A percentile compares a stretch with the other conserved stretches of the same genome.
phyloP scores from a whole-genome alignment of 1,284 basidiomycete genomes.

The Cerrena zonata region DNA sequence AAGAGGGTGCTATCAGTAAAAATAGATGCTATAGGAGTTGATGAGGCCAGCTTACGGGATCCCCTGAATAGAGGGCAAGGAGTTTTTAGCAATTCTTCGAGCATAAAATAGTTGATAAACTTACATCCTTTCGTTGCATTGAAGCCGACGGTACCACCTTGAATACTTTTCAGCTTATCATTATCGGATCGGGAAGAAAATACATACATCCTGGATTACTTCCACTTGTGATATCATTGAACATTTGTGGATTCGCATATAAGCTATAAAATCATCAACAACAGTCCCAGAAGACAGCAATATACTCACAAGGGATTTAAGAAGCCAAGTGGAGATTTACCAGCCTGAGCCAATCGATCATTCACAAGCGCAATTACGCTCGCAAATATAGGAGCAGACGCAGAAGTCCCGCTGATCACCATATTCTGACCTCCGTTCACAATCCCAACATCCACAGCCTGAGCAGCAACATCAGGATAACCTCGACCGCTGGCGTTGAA shows the following conservation, averaged over 20 bases:
- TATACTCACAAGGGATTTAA: constrained; percentile 48
- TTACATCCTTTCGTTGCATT: no score
- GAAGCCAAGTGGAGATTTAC: constrained; percentile 42
- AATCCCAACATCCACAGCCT: constrained; percentile 25
- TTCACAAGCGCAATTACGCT: constrained; percentile 51
- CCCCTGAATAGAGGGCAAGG: no score
- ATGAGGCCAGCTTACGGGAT: no score
- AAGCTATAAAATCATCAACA: no score
- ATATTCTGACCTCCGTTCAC: constrained; percentile 26
- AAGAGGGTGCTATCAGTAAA: no score
- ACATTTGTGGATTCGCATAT: not conserved
- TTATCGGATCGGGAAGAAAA: no score
- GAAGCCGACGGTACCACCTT: no score
- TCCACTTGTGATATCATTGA: constrained; percentile 6
- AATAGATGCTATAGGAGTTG: no score
- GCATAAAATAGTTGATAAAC: no score
- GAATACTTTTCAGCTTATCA: no score
- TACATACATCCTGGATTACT: constrained; percentile 4
- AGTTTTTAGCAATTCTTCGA: no score
- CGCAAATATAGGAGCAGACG: constrained; percentile 46
- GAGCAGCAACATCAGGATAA: constrained; percentile 28
- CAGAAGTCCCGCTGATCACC: constrained; percentile 45
- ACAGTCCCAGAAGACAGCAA: no score
- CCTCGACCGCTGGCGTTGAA: constrained; percentile 27
- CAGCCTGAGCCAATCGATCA: constrained; percentile 36